phyloP scores from a whole-genome alignment of 225 moss, liverwort and hornwort genomes.

The Neckera pumila region DNA sequence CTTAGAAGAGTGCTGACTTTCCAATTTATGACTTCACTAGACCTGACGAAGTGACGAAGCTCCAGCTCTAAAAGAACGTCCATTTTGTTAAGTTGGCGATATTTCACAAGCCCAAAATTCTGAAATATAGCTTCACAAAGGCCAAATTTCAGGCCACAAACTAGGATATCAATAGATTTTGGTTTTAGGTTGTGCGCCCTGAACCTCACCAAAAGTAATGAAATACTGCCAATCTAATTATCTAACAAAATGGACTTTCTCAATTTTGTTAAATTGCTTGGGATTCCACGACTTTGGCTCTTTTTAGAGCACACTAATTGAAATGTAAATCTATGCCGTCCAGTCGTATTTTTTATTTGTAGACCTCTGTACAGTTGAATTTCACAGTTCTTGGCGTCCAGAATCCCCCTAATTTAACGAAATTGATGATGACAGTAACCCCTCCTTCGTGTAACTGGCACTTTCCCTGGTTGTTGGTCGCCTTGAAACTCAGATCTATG shows the following conservation, averaged over 20 bases:
- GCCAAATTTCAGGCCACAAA: not conserved
- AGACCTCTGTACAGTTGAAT: not conserved
- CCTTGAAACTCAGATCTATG: not conserved
- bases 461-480: not conserved
- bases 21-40: not conserved
- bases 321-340: not conserved
- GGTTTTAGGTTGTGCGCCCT: not conserved
- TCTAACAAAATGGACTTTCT: not conserved
- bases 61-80: not conserved
- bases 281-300: not conserved
- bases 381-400: not conserved
- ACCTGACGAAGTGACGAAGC: not conserved
- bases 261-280: not conserved
- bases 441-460: not conserved
- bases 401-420: too few relatives aligned
- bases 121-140: not conserved
- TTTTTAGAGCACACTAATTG: not conserved
- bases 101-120: not conserved
- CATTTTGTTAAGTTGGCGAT: not conserved
- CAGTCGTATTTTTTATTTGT: not conserved
- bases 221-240: too few relatives aligned
- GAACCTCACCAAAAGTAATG: not conserved
- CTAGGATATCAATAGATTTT: not conserved
- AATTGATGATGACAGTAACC: too few relatives aligned
- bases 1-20: not conserved